Conservation (phyloP, 345 rosid species). For the Reutealis trisperma region DNA sequence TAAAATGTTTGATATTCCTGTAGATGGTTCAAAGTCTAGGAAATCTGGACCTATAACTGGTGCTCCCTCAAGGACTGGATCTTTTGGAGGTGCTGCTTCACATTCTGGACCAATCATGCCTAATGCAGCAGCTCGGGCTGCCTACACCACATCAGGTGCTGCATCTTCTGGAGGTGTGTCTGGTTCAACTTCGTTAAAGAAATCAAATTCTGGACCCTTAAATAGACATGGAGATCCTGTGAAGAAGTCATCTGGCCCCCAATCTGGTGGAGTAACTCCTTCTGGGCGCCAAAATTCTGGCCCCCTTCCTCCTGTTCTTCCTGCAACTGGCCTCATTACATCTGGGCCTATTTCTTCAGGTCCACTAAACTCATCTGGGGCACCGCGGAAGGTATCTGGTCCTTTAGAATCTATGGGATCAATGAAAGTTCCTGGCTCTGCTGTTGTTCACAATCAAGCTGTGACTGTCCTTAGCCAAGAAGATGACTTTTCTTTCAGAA, state of each 20-base stretch:
- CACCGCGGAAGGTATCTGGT: constrained; percentile 91
- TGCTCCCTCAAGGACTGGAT: constrained; percentile 80
- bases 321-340: constrained; percentile 90
- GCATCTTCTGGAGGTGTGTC: constrained; percentile 57
- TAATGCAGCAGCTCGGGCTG: constrained; percentile 73
- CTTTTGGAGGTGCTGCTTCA: constrained; percentile 79
- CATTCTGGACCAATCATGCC: constrained; percentile 85
- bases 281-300: constrained; percentile 89
- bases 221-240: constrained; percentile 91
- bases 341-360: constrained; percentile 93
- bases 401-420: constrained; percentile 84
- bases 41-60: constrained; percentile 92
- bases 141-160: constrained; percentile 71
- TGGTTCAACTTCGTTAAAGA: constrained; percentile 81
- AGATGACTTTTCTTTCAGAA: constrained; percentile 67
- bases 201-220: constrained; percentile 90
- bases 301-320: constrained; percentile 83
- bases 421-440: constrained; percentile 55
- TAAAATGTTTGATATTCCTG: constrained; percentile 89
- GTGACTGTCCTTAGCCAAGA: constrained; percentile 71
- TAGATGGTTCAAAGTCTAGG: constrained; percentile 69
- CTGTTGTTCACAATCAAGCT: constrained; percentile 75
- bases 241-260: constrained; percentile 91
- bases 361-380: constrained; percentile 77
- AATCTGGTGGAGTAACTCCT: constrained; percentile 83